Percentiles rank a stretch among this genome's conserved stretches.
These are phyloP conservation scores for Euphorbia peplus DNA, from an alignment of 345 rosid species.

Conservation along the genomic window DNA sequence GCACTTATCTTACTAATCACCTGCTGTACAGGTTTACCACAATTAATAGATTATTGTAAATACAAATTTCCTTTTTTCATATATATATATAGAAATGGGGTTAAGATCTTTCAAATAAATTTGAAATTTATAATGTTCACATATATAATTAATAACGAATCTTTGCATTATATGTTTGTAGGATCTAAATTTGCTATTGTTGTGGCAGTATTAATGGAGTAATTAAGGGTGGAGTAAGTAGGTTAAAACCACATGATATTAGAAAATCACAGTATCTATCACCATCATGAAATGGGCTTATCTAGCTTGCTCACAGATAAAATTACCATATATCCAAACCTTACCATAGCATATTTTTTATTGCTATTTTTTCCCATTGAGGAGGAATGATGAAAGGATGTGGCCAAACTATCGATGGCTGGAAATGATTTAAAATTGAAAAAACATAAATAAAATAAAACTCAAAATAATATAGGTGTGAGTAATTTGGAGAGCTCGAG, in stretches of 20 bases:
- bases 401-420: too few relatives aligned
- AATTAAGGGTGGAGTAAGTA: background rate
- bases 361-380: too few relatives aligned
- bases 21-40: background rate
- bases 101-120: constrained; percentile 9
- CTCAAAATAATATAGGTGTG: too few relatives aligned
- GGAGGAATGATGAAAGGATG: too few relatives aligned
- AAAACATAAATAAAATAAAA: too few relatives aligned
- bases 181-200: background rate
- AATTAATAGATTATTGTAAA: background rate
- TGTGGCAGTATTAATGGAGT: background rate
- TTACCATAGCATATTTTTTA: too few relatives aligned
- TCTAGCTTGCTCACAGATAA: background rate
- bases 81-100: background rate
- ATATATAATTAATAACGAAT: constrained; percentile 5
- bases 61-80: constrained; percentile 2
- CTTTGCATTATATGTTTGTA: constrained; percentile 9
- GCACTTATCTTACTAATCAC: background rate
- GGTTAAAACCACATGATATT: background rate
- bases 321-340: background rate
- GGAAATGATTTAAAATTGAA: too few relatives aligned
- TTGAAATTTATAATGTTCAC: constrained; percentile 5
- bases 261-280: background rate
- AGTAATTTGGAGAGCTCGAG: too few relatives aligned
- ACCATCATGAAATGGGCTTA: background rate